These are phyloP conservation scores for Cyclotella atomus DNA, from an alignment of 108 stramenopile genomes.

Conservation along the genomic window DNA sequence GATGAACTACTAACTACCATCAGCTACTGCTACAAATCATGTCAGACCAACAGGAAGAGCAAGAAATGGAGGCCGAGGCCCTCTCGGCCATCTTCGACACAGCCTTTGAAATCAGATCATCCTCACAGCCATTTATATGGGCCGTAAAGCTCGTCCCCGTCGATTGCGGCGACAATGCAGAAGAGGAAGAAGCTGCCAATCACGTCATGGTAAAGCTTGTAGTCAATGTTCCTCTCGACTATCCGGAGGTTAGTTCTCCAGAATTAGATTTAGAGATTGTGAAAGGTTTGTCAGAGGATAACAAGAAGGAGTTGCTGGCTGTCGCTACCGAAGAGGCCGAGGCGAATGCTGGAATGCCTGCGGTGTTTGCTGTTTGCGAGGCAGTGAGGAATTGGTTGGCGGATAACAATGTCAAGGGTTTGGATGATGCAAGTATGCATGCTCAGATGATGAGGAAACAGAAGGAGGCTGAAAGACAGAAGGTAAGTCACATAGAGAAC, in stretches of 20 bases:
- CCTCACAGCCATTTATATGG: slow-evolving; percentile 75
- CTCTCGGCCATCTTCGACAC: slow-evolving; percentile 83
- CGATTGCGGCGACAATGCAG: slow-evolving; percentile 60
- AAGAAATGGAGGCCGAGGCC: slow-evolving; percentile 91
- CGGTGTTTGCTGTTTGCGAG: slow-evolving; percentile 85
- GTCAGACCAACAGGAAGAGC: slow-evolving; percentile 83
- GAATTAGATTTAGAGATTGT: slow-evolving; percentile 69
- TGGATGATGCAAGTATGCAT: slow-evolving; percentile 86
- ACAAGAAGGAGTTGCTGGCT: slow-evolving; percentile 55
- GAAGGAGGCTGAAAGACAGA: slow-evolving; percentile 66
- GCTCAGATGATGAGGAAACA: slow-evolving; percentile 86
- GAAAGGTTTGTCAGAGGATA: slow-evolving; percentile 75
- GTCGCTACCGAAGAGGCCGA: slow-evolving; percentile 77
- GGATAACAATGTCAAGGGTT: slow-evolving; percentile 88
- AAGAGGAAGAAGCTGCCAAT: slow-evolving; percentile 62
- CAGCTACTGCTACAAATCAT: too few relatives aligned
- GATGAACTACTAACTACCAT: too few relatives aligned
- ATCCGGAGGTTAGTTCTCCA: slow-evolving; percentile 69
- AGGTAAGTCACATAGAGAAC: slow-evolving; percentile 52
- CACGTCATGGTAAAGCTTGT: slow-evolving; percentile 78
- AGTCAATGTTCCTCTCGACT: slow-evolving; percentile 63
- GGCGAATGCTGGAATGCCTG: slow-evolving; percentile 77
- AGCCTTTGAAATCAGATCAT: slow-evolving; percentile 59
- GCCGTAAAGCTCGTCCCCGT: slow-evolving; percentile 69
- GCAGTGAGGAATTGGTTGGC: slow-evolving; percentile 80